A percentile compares a stretch with the other conserved stretches of the same genome.
phyloP scores from a whole-genome alignment of 441 rosid genomes.

The Euphorbia celastroides region DNA sequence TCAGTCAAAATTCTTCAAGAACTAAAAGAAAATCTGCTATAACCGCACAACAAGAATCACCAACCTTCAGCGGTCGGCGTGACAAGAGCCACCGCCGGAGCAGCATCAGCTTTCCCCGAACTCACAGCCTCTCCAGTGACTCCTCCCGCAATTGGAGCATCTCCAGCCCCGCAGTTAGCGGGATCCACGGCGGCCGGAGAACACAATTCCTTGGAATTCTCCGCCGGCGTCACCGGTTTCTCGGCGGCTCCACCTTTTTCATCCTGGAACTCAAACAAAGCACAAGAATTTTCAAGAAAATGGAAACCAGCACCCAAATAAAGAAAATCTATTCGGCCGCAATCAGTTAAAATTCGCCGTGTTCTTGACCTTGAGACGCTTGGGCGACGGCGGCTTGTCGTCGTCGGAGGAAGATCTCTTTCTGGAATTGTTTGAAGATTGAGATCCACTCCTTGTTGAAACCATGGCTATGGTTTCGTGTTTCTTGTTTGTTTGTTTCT shows the following conservation, averaged over 20 bases:
- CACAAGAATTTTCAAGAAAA: constrained; percentile 6
- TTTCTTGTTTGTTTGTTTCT: no score
- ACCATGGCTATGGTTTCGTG: constrained; percentile 51
- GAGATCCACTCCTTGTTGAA: constrained; percentile 84
- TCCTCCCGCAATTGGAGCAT: constrained; percentile 41
- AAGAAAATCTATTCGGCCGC: no score
- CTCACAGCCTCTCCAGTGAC: constrained; percentile 23
- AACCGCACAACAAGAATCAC: constrained; percentile 23
- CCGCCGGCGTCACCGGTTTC: constrained; percentile 42
- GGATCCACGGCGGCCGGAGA: constrained; percentile 43
- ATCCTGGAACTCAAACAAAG: constrained; percentile 35
- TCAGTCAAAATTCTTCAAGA: constrained; percentile 18
- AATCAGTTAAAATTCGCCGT: background rate
- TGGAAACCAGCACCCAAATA: no score
- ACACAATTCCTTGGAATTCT: constrained; percentile 54
- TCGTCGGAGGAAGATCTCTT: constrained; percentile 72
- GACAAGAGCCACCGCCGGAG: constrained; percentile 41
- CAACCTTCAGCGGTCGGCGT: constrained; percentile 64
- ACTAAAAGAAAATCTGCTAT: constrained; percentile 21
- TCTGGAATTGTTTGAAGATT: constrained; percentile 46
- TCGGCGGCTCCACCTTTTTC: constrained; percentile 53
- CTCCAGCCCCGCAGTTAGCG: constrained; percentile 47
- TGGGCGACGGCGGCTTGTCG: constrained; percentile 67
- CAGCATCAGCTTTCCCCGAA: constrained; percentile 44
- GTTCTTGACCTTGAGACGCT: constrained; percentile 56